A percentile compares a stretch with the other conserved stretches of the same genome.
phyloP scores from a whole-genome alignment of 1,284 basidiomycete species.

The Apiotrichum porosum region DNA sequence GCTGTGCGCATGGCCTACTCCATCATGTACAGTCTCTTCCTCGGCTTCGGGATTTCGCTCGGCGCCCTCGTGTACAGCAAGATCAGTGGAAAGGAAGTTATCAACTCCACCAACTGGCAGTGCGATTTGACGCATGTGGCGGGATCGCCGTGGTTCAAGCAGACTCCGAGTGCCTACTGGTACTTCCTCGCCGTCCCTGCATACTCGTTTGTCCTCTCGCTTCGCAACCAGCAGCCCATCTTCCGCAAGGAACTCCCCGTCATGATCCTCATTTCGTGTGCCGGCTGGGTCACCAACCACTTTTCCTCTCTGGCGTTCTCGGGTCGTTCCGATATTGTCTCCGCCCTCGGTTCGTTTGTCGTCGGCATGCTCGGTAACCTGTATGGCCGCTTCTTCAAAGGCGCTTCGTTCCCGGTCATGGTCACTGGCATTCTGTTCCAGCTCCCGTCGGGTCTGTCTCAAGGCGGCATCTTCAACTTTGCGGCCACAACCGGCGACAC shows the following conservation, averaged over 20 bases:
- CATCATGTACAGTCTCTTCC: slow-evolving; percentile 57
- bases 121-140: slow-evolving; percentile 58
- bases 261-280: slow-evolving; percentile 65
- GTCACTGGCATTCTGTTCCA: slow-evolving; percentile 76
- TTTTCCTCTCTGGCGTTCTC: slow-evolving; percentile 63
- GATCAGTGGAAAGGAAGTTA: slow-evolving; percentile 52
- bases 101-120: slow-evolving; percentile 58
- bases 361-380: slow-evolving; percentile 79
- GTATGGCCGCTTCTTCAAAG: slow-evolving; percentile 62
- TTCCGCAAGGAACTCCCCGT: slow-evolving; percentile 62
- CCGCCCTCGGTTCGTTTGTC: slow-evolving; percentile 70
- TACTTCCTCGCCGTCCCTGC: slow-evolving; percentile 74
- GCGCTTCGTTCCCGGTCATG: slow-evolving; percentile 47
- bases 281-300: slow-evolving; percentile 72
- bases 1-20: slow-evolving; percentile 80
- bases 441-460: slow-evolving; percentile 69
- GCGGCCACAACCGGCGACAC: slow-evolving; percentile 6
- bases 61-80: slow-evolving; percentile 64
- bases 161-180: slow-evolving; percentile 48
- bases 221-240: slow-evolving; percentile 71
- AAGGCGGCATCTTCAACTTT: slow-evolving; percentile 9
- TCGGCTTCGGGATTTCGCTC: slow-evolving; percentile 78
- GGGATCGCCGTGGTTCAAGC: slow-evolving; percentile 51
- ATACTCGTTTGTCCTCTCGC: slow-evolving; percentile 66
- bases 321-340: slow-evolving; percentile 67